A percentile compares a stretch with the other conserved stretches of the same genome.
These are phyloP conservation scores for Lyophyllum atratum DNA, from an alignment of 768 basidiomycete species.

Conservation along the genomic window DNA sequence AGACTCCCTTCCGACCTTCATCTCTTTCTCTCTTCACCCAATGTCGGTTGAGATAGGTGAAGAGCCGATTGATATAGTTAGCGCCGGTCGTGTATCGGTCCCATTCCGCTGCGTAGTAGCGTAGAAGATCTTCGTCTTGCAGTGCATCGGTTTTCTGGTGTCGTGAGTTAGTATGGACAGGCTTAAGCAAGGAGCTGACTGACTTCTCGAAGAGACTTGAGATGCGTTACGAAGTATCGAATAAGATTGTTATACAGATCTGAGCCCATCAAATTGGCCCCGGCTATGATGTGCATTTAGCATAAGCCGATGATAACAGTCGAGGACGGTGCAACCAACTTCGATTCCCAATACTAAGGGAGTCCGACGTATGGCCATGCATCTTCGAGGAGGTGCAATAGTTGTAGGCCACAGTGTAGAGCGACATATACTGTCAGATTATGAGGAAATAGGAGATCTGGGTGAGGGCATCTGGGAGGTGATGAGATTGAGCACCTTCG, in stretches of 20 bases:
- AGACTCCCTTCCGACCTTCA: slow-evolving; percentile 93
- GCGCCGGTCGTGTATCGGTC: slow-evolving; percentile 96
- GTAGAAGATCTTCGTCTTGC: slow-evolving; percentile 84
- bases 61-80: slow-evolving; percentile 95
- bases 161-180: slow-evolving; percentile 14
- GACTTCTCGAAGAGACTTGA: slow-evolving; percentile 62
- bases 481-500: slow-evolving; percentile 41
- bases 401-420: slow-evolving; percentile 95
- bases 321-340: slow-evolving; percentile 52
- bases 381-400: slow-evolving; percentile 92
- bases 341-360: slow-evolving; percentile 59
- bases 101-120: slow-evolving; percentile 94
- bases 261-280: slow-evolving; percentile 95
- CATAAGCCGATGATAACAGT: slow-evolving; percentile 35
- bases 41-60: slow-evolving; percentile 97
- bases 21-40: slow-evolving; percentile 99
- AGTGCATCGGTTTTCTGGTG: slow-evolving; percentile 73
- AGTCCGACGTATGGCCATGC: slow-evolving; percentile 49
- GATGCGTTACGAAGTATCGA: slow-evolving; percentile 84
- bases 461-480: background rate
- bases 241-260: slow-evolving; percentile 96
- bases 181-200: slow-evolving; percentile 9
- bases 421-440: slow-evolving; percentile 71
- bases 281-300: slow-evolving; percentile 51
- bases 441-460: slow-evolving; percentile 5